Evolutionary conservation across 176 grass and related monocot species (phyloP).

Genomic region (Phyllostachys edulis): DNA sequence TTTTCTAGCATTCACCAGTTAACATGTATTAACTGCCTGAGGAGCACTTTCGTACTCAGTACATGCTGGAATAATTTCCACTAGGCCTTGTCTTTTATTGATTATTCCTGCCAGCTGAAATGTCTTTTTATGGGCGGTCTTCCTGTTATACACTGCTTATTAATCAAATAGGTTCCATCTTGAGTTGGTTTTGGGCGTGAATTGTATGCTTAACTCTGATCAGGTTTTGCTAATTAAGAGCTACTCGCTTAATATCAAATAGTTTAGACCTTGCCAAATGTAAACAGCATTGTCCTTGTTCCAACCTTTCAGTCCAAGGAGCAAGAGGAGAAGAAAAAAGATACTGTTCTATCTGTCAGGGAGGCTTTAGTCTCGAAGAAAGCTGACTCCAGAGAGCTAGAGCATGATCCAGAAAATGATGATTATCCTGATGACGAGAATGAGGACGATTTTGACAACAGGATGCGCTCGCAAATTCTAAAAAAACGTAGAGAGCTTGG

Average conservation of each 20-base stretch:
- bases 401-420: conserved; percentile 41
- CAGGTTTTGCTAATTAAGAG: conserved; percentile 26
- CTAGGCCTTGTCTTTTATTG: background rate
- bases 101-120: background rate
- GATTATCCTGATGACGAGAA: conserved; percentile 66
- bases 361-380: conserved; percentile 82
- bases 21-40: background rate
- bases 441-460: conserved; percentile 79
- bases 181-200: conserved; percentile 1
- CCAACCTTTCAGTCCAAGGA: conserved; percentile 51
- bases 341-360: conserved; percentile 63
- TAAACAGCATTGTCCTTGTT: conserved; percentile 16
- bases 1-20: background rate
- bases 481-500: conserved; percentile 84
- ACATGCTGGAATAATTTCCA: background rate
- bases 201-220: conserved; percentile 28
- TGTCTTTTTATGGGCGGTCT: background rate
- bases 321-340: conserved; percentile 79
- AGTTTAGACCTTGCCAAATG: conserved; percentile 17
- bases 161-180: background rate
- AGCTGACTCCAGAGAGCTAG: conserved; percentile 43
- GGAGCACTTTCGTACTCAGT: background rate
- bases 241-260: conserved; percentile 26
- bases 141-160: background rate
- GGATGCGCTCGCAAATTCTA: conserved; percentile 82